Conservation (phyloP, 805 yeast species). For the Jamesozyma jinghongensis region DNA sequence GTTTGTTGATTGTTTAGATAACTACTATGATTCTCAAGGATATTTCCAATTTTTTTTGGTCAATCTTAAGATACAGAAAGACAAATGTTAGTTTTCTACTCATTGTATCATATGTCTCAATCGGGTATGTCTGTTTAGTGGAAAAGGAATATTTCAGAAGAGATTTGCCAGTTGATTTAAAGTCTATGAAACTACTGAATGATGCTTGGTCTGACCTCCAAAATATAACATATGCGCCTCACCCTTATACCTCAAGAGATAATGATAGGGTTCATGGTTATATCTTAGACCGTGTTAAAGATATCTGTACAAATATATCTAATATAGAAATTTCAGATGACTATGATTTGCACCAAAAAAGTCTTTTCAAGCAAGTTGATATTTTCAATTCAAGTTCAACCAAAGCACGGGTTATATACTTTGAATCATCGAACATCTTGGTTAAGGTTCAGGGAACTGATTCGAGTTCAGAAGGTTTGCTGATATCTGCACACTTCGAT, state of each 20-base stretch:
- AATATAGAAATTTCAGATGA: slow-evolving; percentile 34
- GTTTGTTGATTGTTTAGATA: too few species aligned
- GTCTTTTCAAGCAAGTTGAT: slow-evolving; percentile 43
- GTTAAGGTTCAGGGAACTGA: slow-evolving; percentile 59
- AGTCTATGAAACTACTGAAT: slow-evolving; percentile 31
- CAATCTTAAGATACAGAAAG: slow-evolving; percentile 62
- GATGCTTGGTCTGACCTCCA: slow-evolving; percentile 66
- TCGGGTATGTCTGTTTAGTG: slow-evolving; percentile 32
- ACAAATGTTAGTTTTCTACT: slow-evolving; percentile 55
- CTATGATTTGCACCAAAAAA: slow-evolving; percentile 31
- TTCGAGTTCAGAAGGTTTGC: slow-evolving; percentile 48
- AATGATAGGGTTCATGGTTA: slow-evolving; percentile 73
- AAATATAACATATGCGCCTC: slow-evolving; percentile 52
- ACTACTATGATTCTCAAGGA: slow-evolving; percentile 1
- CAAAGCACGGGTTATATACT: slow-evolving; percentile 50
- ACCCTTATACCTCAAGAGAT: slow-evolving; percentile 70
- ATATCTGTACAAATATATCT: slow-evolving; percentile 23
- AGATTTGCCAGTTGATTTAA: slow-evolving; percentile 25
- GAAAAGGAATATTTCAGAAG: slow-evolving; percentile 13
- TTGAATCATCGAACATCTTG: slow-evolving; percentile 72
- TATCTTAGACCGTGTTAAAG: slow-evolving; percentile 37
- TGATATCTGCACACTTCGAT: slow-evolving; percentile 81
- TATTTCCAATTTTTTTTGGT: slow-evolving; percentile 29
- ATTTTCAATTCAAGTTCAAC: slow-evolving; percentile 36
- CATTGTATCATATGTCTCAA: slow-evolving; percentile 37